Percentiles rank a stretch among this genome's conserved stretches.
These are phyloP conservation scores for Tuber calosporum DNA, from an alignment of 495 filamentous ascomycete genomes.

Conservation along the genomic window DNA sequence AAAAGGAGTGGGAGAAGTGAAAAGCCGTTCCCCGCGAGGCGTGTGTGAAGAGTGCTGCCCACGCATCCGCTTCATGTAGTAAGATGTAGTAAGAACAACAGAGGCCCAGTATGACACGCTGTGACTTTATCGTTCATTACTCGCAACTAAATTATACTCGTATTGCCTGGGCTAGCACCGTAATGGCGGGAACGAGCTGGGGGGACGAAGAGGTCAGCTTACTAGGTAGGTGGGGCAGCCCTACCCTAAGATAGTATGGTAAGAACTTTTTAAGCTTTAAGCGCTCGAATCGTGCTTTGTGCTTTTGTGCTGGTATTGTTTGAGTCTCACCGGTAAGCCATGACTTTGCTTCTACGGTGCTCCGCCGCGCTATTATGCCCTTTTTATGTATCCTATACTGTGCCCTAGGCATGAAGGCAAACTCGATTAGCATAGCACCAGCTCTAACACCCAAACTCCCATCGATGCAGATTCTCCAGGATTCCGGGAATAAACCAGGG, in stretches of 20 bases:
- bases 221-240: not conserved
- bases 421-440: not conserved
- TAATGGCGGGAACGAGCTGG: not conserved
- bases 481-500: not conserved
- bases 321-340: too few relatives aligned
- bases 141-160: not conserved
- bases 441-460: not conserved
- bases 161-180: not conserved
- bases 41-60: not conserved
- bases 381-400: not conserved
- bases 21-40: not conserved
- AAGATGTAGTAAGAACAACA: not conserved
- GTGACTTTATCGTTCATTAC: not conserved
- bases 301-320: not conserved
- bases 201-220: not conserved
- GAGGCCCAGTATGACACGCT: not conserved
- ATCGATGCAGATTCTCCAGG: not conserved
- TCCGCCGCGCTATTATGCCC: too few relatives aligned
- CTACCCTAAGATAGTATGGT: not conserved
- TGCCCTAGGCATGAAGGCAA: not conserved
- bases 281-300: not conserved
- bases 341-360: too few relatives aligned
- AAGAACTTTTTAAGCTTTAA: not conserved
- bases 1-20: not conserved
- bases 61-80: not conserved